Percentiles rank a stretch among this genome's conserved stretches.
Evolutionary conservation across 192 early-diverging fungal species (phyloP).

Genomic region (Entrophospora sp.): DNA sequence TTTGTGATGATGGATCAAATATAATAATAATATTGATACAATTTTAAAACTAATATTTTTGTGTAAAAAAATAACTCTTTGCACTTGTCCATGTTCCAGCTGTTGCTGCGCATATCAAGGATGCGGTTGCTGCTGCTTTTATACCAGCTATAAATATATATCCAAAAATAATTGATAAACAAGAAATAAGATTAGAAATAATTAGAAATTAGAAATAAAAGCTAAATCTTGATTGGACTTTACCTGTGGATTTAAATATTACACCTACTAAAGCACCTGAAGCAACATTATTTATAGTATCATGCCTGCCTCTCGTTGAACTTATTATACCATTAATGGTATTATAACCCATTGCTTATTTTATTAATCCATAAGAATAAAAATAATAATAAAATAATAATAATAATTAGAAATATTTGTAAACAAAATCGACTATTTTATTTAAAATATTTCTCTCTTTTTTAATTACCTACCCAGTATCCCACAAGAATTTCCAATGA

Average conservation of each 20-base stretch:
- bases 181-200: background rate
- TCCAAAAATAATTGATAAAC: background rate
- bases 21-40: too few species aligned
- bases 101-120: conserved; percentile 45
- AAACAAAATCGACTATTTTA: background rate
- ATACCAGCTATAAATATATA: conserved; percentile 38
- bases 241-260: conserved; percentile 66
- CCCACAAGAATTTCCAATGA: conserved; percentile 72
- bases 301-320: conserved; percentile 49
- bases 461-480: conserved; percentile 41
- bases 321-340: conserved; percentile 60
- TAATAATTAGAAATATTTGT: too few species aligned
- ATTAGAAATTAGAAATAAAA: background rate
- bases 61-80: conserved; percentile 25
- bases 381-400: background rate
- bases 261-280: conserved; percentile 68
- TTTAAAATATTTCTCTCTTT: background rate
- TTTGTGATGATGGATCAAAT: too few species aligned
- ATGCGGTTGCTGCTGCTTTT: conserved; percentile 42
- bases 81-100: conserved; percentile 48
- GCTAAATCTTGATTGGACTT: too few species aligned
- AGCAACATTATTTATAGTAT: conserved; percentile 57
- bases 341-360: conserved; percentile 83
- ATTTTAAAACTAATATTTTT: too few species aligned
- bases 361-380: background rate